Base-by-base conservation (phyloP, 768 basidiomycete genomes). In the Fomitopsis serialis region DNA sequence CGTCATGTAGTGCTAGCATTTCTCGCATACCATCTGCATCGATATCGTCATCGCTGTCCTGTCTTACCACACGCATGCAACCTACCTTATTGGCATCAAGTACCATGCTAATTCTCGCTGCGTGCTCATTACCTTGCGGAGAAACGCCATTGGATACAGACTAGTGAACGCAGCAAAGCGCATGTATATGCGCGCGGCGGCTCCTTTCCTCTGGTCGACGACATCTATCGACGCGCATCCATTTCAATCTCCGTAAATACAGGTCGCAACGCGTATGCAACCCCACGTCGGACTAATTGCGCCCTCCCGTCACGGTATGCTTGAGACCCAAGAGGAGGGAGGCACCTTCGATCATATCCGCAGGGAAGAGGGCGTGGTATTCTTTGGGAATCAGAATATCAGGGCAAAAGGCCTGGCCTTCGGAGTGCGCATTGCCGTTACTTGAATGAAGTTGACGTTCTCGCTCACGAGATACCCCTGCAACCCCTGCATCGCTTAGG, bases 341-440 rank as follows among this genome's bases (percentile, higher is more conserved):
- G 6, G 68, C 68, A 8, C 68, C 69, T 12, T 58, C 54, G 19
- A 69, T 50, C 24, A 70, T 45, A 53, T 70, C 69, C 19, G 61
- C 58, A 21, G 63, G 50, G 50, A 66, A 64, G 15, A 53, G 43
- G 19, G 50, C 34, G 19, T 58, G 51, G 55, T 60, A 65, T 50
- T 65, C 63, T 9, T 46, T 35, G 1, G 37, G 37, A 19, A 40
- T 40, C 37, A 6, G 6, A 17, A 40, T 17, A 15, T 40, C 37
- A 40, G 37, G 4, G 37, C 29, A 32, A 11, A 32, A 32, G 5
- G 29, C 29, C 11, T 32, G 29, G 29, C 11, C 29, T 11, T 32
- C 11, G 6, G 11, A 32, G 29, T 32, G 29, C 29, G 11, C 29
- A 6, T 32, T 11, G 29, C 29, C 29, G 29, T n/a, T n/a, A n/a